phyloP scores from a whole-genome alignment of 192 early-diverging fungal genomes.

The Entomortierella chlamydospora region DNA sequence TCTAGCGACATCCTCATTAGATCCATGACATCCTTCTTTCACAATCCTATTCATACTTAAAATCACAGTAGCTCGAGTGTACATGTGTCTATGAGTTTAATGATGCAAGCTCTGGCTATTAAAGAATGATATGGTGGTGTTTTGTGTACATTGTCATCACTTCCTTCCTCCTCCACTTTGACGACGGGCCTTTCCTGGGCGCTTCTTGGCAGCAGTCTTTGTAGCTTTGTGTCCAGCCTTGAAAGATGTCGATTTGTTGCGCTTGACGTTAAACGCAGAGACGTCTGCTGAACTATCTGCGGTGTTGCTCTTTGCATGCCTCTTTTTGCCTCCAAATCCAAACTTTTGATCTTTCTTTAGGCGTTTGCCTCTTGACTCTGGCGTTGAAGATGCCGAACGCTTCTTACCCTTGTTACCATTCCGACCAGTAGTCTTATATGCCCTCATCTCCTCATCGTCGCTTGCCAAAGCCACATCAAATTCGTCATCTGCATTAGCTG shows the following conservation, averaged over 20 bases:
- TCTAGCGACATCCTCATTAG: no score
- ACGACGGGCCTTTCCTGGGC: constrained; percentile 57
- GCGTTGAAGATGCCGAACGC: constrained; percentile 24
- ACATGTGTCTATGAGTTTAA: neutral
- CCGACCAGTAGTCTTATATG: constrained; percentile 20
- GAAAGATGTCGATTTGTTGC: constrained; percentile 54
- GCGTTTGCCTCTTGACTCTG: constrained; percentile 37
- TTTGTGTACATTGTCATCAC: constrained; percentile 2
- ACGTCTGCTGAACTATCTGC: constrained; percentile 76
- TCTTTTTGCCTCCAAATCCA: constrained; percentile 93
- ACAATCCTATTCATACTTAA: no score
- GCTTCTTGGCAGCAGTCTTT: constrained; percentile 42
- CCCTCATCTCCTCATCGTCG: constrained; percentile 41
- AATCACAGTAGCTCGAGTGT: neutral
- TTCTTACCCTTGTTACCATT: constrained; percentile 22
- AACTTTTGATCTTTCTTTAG: constrained; percentile 84
- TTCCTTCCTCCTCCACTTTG: constrained; percentile 43
- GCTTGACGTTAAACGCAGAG: constrained; percentile 65
- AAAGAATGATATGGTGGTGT: neutral
- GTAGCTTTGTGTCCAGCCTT: constrained; percentile 27
- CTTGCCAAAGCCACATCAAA: constrained; percentile 77
- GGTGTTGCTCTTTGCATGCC: constrained; percentile 81
- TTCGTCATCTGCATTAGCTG: constrained; percentile 66
- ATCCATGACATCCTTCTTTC: no score
- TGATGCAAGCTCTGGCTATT: no score